Base-by-base conservation (phyloP, 2,329 filamentous ascomycete species). In the Pseudovirgaria hyperparasitica region DNA sequence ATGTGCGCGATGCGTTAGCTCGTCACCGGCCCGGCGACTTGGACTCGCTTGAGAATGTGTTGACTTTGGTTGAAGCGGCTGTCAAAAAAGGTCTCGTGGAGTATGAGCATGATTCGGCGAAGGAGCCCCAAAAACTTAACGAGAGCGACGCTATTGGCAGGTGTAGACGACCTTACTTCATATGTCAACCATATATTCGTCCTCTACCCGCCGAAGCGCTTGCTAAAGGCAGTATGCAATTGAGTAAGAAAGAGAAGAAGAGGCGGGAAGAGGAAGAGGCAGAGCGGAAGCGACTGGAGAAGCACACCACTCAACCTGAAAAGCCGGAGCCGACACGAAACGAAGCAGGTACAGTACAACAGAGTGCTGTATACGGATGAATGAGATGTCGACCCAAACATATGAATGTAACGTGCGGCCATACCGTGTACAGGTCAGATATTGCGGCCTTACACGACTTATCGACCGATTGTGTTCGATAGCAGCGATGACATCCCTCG, bases 201-300 rank as follows among this genome's bases (percentile, higher is more conserved):
- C 86, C 85, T 21, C 52, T 94, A 43, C 90, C 90, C 0, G 80
- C 79, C 40, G 87, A 96, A 58, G 90, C 90, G 3, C 45, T 90
- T 37, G 76, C 77, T 35, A 85, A 82, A 49, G 86, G 86, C 0
- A 76, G 80, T 3, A 65, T 92, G 50, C 70, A 65, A 31, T 50
- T 76, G 35, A 82, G 75, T 42, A 86, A 84, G 59, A 85, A 85
- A 43, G 55, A 60, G 33, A 56, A 52, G 45, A 47, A 45, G 40
- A 45, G 40, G 23, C 9, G 49, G 19, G 52, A 48, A 31, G 25
- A 44, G 50, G 64, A 69, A 17, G 62, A 55, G 43, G 61, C 57
- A 44, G 62, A 48, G 37, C 41, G 5, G 33, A 42, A 13, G 30
- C 24, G 1, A 42, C n/a, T n/a, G n/a, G n/a, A n/a, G n/a, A n/a